Conservation (phyloP, 2,329 filamentous ascomycete genomes). For the Arthroderma sp. region DNA sequence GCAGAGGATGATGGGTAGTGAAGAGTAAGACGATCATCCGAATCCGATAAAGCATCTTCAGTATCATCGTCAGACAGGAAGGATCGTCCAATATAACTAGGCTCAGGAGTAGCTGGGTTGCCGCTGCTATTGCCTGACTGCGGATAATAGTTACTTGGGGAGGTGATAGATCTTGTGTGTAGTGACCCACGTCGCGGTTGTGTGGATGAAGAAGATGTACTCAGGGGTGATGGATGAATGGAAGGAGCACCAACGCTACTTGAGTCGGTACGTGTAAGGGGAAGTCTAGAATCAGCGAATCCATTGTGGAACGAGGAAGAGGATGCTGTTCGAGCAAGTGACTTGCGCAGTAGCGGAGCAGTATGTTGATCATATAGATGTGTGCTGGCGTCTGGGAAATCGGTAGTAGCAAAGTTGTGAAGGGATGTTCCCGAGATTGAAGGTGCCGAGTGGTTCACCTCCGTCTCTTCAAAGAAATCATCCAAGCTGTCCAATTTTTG, state of each 20-base stretch:
- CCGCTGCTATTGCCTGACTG: slow-evolving; percentile 18
- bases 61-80: slow-evolving; percentile 66
- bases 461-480: slow-evolving; percentile 64
- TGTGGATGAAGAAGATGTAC: slow-evolving; percentile 26
- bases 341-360: slow-evolving; percentile 76
- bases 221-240: slow-evolving; percentile 34
- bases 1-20: slow-evolving; percentile 18
- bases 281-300: slow-evolving; percentile 59
- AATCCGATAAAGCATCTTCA: slow-evolving; percentile 69
- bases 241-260: slow-evolving; percentile 48
- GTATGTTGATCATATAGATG: slow-evolving; percentile 89
- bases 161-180: slow-evolving; percentile 74
- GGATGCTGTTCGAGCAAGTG: slow-evolving; percentile 57
- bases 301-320: slow-evolving; percentile 74
- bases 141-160: slow-evolving; percentile 48
- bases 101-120: slow-evolving; percentile 21
- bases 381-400: slow-evolving; percentile 60
- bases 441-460: slow-evolving; percentile 44
- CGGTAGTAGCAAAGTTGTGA: slow-evolving; percentile 42
- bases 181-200: slow-evolving; percentile 50
- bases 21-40: slow-evolving; percentile 51
- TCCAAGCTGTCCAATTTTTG: slow-evolving; percentile 66
- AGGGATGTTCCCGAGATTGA: slow-evolving; percentile 27
- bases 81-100: slow-evolving; percentile 46
- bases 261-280: slow-evolving; percentile 42